Evolutionary conservation across 345 rosid genomes (phyloP).

Genomic region (Salix purpurea): DNA sequence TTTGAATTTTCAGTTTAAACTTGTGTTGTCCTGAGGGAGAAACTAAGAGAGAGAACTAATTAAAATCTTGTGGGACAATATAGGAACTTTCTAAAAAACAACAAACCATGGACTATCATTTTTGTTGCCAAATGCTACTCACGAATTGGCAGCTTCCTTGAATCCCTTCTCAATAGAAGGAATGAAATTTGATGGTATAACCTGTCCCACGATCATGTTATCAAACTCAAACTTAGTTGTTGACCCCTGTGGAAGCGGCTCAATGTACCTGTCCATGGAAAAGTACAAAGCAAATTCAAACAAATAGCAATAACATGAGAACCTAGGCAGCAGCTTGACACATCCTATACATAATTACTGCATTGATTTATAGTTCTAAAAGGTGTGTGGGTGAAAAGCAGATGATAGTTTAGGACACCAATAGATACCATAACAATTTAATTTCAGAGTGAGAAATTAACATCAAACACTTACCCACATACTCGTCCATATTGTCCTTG

Average conservation of each 20-base stretch:
- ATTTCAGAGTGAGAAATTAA: background rate
- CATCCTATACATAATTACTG: background rate
- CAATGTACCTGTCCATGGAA: constrained; percentile 53
- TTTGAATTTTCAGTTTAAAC: background rate
- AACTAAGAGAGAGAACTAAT: background rate
- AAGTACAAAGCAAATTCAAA: background rate
- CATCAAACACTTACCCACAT: constrained; percentile 55
- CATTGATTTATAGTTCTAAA: background rate
- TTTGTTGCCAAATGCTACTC: constrained; percentile 22
- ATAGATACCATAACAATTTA: background rate
- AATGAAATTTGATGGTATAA: constrained; percentile 83
- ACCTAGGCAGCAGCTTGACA: background rate
- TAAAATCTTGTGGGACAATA: background rate
- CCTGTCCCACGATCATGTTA: constrained; percentile 93
- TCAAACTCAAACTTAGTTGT: constrained; percentile 81
- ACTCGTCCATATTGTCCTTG: constrained; percentile 98
- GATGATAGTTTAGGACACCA: background rate
- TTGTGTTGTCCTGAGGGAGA: background rate
- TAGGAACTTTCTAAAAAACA: background rate
- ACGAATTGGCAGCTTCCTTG: constrained; percentile 98
- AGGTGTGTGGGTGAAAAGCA: background rate
- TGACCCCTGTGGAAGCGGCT: constrained; percentile 69
- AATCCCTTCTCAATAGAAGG: constrained; percentile 99
- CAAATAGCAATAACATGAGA: background rate
- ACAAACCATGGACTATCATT: background rate